Evolutionary conservation across 2,329 filamentous ascomycete genomes (phyloP).

Genomic region (Colletotrichum falcatum): DNA sequence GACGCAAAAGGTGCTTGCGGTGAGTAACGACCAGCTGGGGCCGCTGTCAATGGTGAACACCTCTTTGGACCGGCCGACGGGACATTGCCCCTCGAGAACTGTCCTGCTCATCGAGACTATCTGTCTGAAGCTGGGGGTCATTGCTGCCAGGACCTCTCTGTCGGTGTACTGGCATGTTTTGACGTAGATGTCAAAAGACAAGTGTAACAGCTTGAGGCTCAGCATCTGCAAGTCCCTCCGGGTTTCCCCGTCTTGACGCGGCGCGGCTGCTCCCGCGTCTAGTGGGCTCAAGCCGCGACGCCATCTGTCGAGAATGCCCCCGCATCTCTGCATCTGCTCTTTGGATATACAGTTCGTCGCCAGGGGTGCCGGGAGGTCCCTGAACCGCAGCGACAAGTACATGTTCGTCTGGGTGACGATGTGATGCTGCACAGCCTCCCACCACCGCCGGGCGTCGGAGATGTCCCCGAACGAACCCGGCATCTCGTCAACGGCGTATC

Average conservation of each 20-base stretch:
- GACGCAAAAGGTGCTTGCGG: slow-evolving; percentile 55
- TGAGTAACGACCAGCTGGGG: slow-evolving; percentile 56
- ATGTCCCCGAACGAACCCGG: slow-evolving; percentile 18
- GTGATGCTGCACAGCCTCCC: slow-evolving; percentile 33
- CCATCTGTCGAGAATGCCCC: slow-evolving; percentile 10
- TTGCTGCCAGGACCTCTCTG: slow-evolving; percentile 49
- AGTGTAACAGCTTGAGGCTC: slow-evolving; percentile 11
- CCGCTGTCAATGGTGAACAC: slow-evolving; percentile 33
- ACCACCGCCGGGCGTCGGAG: slow-evolving; percentile 35
- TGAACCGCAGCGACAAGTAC: slow-evolving; percentile 31
- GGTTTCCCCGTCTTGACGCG: neutral
- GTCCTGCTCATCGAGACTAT: slow-evolving; percentile 19
- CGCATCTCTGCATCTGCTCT: slow-evolving; percentile 39
- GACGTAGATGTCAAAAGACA: slow-evolving; percentile 22
- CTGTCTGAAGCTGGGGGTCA: slow-evolving; percentile 55
- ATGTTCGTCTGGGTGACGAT: slow-evolving; percentile 28
- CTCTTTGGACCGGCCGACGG: slow-evolving; percentile 5
- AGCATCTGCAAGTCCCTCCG: slow-evolving; percentile 14
- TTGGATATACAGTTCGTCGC: slow-evolving; percentile 2
- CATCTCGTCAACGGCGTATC: slow-evolving; percentile 37
- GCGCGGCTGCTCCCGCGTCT: neutral
- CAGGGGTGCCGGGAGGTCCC: no score
- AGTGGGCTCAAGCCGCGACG: neutral
- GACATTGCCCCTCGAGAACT: slow-evolving; percentile 20
- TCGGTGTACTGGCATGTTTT: slow-evolving; percentile 47